Percentiles rank a stretch among this genome's conserved stretches.
Evolutionary conservation across 73 alveolate genomes (phyloP).

Genomic region (Paramecium sexaurelia): DNA sequence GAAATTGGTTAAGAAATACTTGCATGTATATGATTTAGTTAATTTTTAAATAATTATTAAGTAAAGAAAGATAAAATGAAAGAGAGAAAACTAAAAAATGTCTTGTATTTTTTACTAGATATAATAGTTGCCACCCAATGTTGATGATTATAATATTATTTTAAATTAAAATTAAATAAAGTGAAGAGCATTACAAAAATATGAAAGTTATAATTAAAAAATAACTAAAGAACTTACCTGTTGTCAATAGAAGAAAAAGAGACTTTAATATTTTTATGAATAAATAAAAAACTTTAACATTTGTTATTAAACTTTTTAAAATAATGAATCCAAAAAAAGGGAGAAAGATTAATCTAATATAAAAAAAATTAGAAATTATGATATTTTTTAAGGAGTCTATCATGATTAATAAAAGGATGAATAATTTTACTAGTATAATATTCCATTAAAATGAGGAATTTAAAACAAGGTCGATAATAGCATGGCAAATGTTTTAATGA

Average conservation of each 20-base stretch:
- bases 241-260: conserved; percentile 37
- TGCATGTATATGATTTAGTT: conserved; percentile 48
- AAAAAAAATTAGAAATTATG: not conserved
- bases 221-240: not conserved
- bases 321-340: not conserved
- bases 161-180: conserved; percentile 10
- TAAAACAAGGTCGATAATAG: not conserved
- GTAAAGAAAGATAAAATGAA: conserved; percentile 54
- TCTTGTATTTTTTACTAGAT: not conserved
- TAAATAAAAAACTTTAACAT: not conserved
- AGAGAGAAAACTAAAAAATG: conserved; percentile 5
- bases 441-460: not conserved
- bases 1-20: conserved; percentile 34
- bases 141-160: conserved; percentile 49
- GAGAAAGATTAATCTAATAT: not conserved
- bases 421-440: conserved; percentile 1
- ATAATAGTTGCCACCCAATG: conserved; percentile 51
- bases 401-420: conserved; percentile 16
- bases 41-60: not conserved
- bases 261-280: conserved; percentile 8
- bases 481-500: conserved; percentile 54
- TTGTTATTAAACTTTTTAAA: not conserved
- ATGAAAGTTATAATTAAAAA: not conserved
- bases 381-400: not conserved
- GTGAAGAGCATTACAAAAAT: conserved; percentile 44